Evolutionary conservation across 2,329 filamentous ascomycete species (phyloP), one percentile per base, ranked within the genome.

Genomic region (Apiospora phragmitis): DNA sequence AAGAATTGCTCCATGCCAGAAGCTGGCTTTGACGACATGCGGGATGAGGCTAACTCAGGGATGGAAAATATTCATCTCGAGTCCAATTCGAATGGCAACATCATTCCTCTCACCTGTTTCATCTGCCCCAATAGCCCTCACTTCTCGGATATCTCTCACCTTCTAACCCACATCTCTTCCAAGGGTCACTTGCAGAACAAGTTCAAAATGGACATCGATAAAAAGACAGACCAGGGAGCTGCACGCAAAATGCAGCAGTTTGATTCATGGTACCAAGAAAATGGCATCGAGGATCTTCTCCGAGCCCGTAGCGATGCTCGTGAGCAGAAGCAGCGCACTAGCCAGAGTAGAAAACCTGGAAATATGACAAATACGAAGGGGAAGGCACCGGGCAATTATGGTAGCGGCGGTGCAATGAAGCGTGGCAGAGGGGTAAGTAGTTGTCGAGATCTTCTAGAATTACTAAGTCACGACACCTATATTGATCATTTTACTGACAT

Each of bases 101-200:
- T 79, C 66, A 91, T 94, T 71, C 90, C 92, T 70, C 89, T 98
- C 67, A 83, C 90, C 75, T 98, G 95, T 88, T 91, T 87, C 77
- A 91, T 97, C 75, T 98, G 95, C 80, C 92, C 93, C 45, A 93
- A 92, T 75, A 88, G 88, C 72, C 93, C 94, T 49, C 88, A 83
- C 41, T 98, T 98, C 83, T 97, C 94, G 70, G 95, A 98, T 81
- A 86, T 94, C 62, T 97, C 95, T 43, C 95, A 98, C 81, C 86
- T 98, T 47, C 89, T 98, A 78, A 98, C 95, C 16, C 95, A 98
- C 79, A 90, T 98, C 73, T 90, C 93, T 71, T 98, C 95, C 74
- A 98, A 98, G 80, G 92, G 93, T n/a, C 95, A 98, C 80, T 85
- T 98, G 43, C 91, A 94, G 71, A 89, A 94, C 79, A 91, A 93